Evolutionary conservation across 441 rosid species (phyloP).

Genomic region (Breynia disticha): DNA sequence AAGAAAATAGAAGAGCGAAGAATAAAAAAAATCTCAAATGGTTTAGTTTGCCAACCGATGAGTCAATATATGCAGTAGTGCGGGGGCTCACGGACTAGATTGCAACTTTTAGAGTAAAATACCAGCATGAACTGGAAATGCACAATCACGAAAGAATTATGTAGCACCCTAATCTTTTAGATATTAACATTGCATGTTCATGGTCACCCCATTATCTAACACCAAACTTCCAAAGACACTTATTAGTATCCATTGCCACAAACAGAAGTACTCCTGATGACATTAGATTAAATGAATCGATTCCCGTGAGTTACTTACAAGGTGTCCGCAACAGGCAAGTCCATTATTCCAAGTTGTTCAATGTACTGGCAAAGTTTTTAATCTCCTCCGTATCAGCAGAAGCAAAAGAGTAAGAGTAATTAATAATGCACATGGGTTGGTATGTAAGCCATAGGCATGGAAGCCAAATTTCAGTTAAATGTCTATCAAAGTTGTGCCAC

Average conservation of each 20-base stretch:
- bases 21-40: too few species aligned
- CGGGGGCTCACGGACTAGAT: too few species aligned
- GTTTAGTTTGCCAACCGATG: too few species aligned
- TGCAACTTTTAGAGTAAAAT: conserved; percentile 2
- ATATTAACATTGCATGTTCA: conserved; percentile 2
- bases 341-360: conserved; percentile 11
- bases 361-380: conserved; percentile 7
- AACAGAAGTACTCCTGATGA: background rate
- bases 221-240: conserved; percentile 4
- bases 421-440: conserved; percentile 35
- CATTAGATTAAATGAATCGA: conserved; percentile 2
- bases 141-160: conserved; percentile 4
- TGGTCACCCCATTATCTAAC: too few species aligned
- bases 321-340: conserved; percentile 8
- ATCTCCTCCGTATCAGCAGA: conserved; percentile 6
- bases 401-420: conserved; percentile 14
- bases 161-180: background rate
- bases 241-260: background rate
- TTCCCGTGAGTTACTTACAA: background rate
- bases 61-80: too few species aligned
- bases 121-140: background rate
- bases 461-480: conserved; percentile 21
- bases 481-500: conserved; percentile 18
- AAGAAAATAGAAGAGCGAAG: too few species aligned
- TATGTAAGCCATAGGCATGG: conserved; percentile 11